Percentiles rank a stretch among this genome's conserved stretches.
Conservation (phyloP, 805 yeast genomes). For the Nakazawaea siamensis region DNA sequence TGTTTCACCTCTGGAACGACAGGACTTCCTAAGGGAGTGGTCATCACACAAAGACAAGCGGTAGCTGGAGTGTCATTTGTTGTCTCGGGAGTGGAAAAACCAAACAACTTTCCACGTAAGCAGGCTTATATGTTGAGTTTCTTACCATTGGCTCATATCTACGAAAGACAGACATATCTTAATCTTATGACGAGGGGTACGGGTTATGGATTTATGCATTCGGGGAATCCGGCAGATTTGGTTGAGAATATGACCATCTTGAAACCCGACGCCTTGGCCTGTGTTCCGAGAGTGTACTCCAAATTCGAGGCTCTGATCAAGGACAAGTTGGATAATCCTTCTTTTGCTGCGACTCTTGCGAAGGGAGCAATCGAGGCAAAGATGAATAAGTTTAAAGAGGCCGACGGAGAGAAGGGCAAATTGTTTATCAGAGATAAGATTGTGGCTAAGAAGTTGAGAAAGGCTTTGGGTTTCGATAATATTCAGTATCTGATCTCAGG, state of each 20-base stretch:
- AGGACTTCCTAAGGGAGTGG: constrained; percentile 69
- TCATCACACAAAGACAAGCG: constrained; percentile 41
- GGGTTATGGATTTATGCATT: constrained; percentile 44
- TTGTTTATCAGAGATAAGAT: constrained; percentile 25
- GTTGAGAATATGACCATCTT: constrained; percentile 49
- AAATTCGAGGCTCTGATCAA: constrained; percentile 56
- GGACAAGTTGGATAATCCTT: constrained; percentile 28
- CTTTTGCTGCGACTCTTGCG: constrained; percentile 18
- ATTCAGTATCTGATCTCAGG: constrained; percentile 37
- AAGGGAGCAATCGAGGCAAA: constrained; percentile 6
- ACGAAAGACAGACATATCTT: constrained; percentile 31
- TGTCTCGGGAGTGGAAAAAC: constrained; percentile 1
- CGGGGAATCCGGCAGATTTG: constrained; percentile 34
- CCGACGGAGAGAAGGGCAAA: constrained; percentile 21
- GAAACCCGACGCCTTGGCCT: constrained; percentile 44
- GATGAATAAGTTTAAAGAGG: constrained; percentile 4
- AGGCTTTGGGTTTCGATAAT: constrained; percentile 34
- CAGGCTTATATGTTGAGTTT: constrained; percentile 29
- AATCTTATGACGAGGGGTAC: neutral
- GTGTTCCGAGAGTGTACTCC: constrained; percentile 60
- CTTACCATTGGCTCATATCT: constrained; percentile 54
- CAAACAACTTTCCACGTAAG: constrained; percentile 22
- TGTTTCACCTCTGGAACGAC: constrained; percentile 75
- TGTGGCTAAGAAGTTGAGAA: constrained; percentile 34
- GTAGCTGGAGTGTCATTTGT: constrained; percentile 34